Evolutionary conservation across 2,329 filamentous ascomycete species (phyloP).

Genomic region (Fusarium avenaceum): DNA sequence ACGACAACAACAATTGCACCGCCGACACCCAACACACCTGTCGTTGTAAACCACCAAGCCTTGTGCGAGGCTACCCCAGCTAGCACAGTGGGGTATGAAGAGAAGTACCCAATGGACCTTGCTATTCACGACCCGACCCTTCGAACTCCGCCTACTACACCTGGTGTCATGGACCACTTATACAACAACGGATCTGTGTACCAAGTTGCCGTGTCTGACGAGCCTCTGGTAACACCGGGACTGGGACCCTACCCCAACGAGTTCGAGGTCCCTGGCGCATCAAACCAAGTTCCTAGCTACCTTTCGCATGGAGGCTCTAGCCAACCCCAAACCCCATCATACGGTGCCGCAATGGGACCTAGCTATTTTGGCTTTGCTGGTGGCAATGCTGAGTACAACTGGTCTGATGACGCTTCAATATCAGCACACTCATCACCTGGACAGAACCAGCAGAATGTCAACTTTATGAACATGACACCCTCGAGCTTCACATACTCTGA

Average conservation of each 20-base stretch:
- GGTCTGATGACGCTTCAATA: slow-evolving; percentile 62
- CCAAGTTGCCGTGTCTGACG: slow-evolving; percentile 60
- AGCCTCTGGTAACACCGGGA: slow-evolving; percentile 64
- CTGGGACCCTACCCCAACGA: slow-evolving; percentile 61
- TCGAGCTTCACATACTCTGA: slow-evolving; percentile 48
- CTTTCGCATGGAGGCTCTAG: slow-evolving; percentile 57
- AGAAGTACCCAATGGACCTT: slow-evolving; percentile 51
- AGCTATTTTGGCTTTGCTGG: slow-evolving; percentile 57
- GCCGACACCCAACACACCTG: slow-evolving; percentile 64
- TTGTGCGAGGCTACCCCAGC: slow-evolving; percentile 58
- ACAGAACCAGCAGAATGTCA: slow-evolving; percentile 50
- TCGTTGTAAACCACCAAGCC: slow-evolving; percentile 56
- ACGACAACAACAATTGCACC: slow-evolving; percentile 61
- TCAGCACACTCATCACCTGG: slow-evolving; percentile 53
- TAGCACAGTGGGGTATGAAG: slow-evolving; percentile 51
- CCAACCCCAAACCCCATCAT: slow-evolving; percentile 65
- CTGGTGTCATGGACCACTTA: slow-evolving; percentile 61
- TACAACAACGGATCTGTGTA: slow-evolving; percentile 58
- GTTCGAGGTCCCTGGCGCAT: slow-evolving; percentile 60
- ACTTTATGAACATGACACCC: slow-evolving; percentile 56
- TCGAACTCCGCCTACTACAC: slow-evolving; percentile 68
- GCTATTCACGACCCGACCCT: slow-evolving; percentile 60
- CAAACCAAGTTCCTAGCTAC: slow-evolving; percentile 61
- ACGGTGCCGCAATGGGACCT: slow-evolving; percentile 59
- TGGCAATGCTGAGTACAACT: slow-evolving; percentile 64